Base-by-base conservation (phyloP, 2,329 filamentous ascomycete genomes). In the Colletotrichum chrysophilum region DNA sequence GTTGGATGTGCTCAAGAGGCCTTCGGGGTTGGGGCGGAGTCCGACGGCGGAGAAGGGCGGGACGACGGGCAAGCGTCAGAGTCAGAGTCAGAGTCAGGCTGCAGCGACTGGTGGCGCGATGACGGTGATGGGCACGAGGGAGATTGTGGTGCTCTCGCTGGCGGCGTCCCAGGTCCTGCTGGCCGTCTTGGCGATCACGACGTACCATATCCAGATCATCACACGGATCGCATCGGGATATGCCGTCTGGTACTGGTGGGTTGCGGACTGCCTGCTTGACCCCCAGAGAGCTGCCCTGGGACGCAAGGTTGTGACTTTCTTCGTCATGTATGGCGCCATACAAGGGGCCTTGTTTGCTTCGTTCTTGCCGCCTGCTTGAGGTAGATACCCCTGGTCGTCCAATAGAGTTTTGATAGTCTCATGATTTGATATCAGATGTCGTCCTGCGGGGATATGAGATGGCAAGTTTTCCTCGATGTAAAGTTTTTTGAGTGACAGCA, bases 141-240 rank as follows among this genome's bases (percentile, higher is more conserved):
- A 70, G 26, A 62, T 70, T 34, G 38, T 62, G 21, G 78, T 91
- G 8, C 84, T 84, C 32, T 90, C 91, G 26, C 87, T 98, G 76
- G 95, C 95, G 2, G 84, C 93, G 5, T 90, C 92, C 5, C 96
- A 99, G 83, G 84, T 94, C 2, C 73, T 96, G 5, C 87, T 99
- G 21, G 93, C 94, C 2, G 76, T 91, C 4, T 84, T 96, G 75
- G 94, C 95, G 24, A 84, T 96, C 24, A 95, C 93, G 14, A 95
- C 88, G 77, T 98, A 97, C 81, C 97, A 99, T 82, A 94, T 98
- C 30, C 97, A 99, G 84, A 97, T 99, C 79, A 94, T 98, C 80
- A 98, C 94, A 60, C 92, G 97, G 28, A 89, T 99, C 18, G 94
- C 95, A 2, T 98, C 96, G 0, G 96, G 93, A 0, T 98, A 96